Conservation (phyloP, 176 grass and related monocot genomes). For the Eleusine coracana region DNA sequence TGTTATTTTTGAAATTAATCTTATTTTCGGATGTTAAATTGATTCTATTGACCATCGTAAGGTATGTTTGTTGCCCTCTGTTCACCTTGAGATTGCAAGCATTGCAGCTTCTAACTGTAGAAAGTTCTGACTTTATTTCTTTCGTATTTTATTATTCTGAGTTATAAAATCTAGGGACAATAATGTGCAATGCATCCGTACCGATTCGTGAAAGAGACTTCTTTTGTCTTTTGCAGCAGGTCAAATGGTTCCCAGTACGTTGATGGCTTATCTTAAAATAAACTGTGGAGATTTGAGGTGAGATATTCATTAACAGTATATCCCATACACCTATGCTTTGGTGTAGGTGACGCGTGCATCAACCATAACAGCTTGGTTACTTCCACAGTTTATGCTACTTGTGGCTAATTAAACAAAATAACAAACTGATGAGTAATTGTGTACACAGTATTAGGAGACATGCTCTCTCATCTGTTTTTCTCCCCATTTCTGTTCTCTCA, state of each 20-base stretch:
- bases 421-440: neutral
- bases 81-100: neutral
- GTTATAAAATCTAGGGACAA: neutral
- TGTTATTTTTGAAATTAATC: neutral
- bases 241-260: neutral
- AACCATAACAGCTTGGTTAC: neutral
- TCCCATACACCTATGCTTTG: neutral
- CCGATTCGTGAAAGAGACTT: neutral
- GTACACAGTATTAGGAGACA: neutral
- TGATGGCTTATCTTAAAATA: neutral
- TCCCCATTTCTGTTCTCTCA: too few species aligned
- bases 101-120: neutral
- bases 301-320: neutral
- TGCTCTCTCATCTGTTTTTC: too few species aligned
- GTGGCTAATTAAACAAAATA: neutral
- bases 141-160: neutral
- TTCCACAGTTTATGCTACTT: neutral
- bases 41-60: neutral
- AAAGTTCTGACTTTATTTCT: neutral
- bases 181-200: neutral
- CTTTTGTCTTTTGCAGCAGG: slow-evolving; percentile 2
- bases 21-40: neutral
- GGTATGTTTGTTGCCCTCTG: neutral
- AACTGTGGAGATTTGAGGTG: too few species aligned
- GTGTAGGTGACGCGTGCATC: neutral